phyloP scores from a whole-genome alignment of 2,329 filamentous ascomycete genomes.

The Helotiales sp. region DNA sequence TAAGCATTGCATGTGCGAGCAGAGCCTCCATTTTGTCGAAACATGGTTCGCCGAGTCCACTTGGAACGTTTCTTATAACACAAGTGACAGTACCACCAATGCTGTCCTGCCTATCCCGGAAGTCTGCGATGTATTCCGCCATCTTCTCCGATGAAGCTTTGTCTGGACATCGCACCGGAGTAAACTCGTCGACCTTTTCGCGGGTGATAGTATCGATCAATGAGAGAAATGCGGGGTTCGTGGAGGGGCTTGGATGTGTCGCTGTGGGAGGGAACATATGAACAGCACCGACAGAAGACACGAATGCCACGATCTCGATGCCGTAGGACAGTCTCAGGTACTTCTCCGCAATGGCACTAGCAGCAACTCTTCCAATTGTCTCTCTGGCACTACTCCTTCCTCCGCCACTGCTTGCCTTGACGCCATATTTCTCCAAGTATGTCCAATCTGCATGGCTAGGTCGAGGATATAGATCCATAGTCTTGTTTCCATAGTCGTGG shows the following conservation, averaged over 20 bases:
- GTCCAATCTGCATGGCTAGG: conserved; percentile 96
- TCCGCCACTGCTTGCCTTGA: conserved; percentile 87
- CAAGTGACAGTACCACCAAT: conserved; percentile 96
- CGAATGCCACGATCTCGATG: conserved; percentile 89
- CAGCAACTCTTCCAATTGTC: conserved; percentile 90
- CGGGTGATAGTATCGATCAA: conserved; percentile 73
- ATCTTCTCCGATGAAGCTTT: conserved; percentile 64
- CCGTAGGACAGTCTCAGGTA: conserved; percentile 79
- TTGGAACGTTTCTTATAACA: conserved; percentile 82
- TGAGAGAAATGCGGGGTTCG: conserved; percentile 76
- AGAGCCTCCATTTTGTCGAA: conserved; percentile 95
- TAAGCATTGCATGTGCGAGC: conserved; percentile 91
- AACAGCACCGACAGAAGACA: conserved; percentile 78
- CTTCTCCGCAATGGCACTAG: conserved; percentile 90
- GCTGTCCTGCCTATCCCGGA: conserved; percentile 77
- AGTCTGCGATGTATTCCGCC: conserved; percentile 76
- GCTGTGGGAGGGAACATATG: conserved; percentile 74
- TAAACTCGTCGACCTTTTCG: conserved; percentile 74
- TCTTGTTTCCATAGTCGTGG: conserved; percentile 84
- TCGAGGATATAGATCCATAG: conserved; percentile 88
- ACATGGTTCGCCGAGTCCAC: conserved; percentile 86
- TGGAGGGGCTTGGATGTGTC: conserved; percentile 66
- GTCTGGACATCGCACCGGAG: conserved; percentile 87
- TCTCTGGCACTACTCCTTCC: conserved; percentile 90
- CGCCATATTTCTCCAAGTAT: conserved; percentile 95